A percentile compares a stretch with the other conserved stretches of the same genome.
phyloP scores from a whole-genome alignment of 225 moss, liverwort and hornwort genomes.

The Thuidium tamariscinum region DNA sequence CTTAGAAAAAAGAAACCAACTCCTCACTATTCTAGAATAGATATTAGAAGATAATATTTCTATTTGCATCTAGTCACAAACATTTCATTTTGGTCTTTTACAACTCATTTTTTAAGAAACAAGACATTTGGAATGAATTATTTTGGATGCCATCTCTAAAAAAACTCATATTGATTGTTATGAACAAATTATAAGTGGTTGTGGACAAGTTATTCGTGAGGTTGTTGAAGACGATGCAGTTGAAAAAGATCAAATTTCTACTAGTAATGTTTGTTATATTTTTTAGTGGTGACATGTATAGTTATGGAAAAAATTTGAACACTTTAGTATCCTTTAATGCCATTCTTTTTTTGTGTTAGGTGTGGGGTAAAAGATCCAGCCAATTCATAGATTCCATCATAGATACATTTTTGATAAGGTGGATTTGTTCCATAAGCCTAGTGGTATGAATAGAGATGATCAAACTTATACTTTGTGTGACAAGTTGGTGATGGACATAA shows the following conservation, averaged over 20 bases:
- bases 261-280: too few species aligned
- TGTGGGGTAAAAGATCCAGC: not conserved
- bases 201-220: too few species aligned
- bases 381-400: too few species aligned
- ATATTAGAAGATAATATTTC: not conserved
- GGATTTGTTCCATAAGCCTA: not conserved
- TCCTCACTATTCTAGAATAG: too few species aligned
- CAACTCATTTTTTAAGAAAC: not conserved
- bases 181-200: too few species aligned
- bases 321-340: too few species aligned
- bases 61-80: accelerated
- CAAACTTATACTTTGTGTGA: not conserved
- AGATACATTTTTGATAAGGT: not conserved
- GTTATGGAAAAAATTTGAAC: not conserved
- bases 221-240: too few species aligned
- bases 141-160: too few species aligned
- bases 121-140: not conserved
- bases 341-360: not conserved
- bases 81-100: not conserved
- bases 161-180: too few species aligned
- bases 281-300: not conserved
- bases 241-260: too few species aligned
- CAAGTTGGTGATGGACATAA: not conserved
- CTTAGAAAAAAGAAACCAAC: accelerated
- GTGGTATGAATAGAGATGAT: not conserved